A percentile compares a stretch with the other conserved stretches of the same genome.
phyloP scores from a whole-genome alignment of 1,139 yeast species.

The Sugiyamaella novakii region DNA sequence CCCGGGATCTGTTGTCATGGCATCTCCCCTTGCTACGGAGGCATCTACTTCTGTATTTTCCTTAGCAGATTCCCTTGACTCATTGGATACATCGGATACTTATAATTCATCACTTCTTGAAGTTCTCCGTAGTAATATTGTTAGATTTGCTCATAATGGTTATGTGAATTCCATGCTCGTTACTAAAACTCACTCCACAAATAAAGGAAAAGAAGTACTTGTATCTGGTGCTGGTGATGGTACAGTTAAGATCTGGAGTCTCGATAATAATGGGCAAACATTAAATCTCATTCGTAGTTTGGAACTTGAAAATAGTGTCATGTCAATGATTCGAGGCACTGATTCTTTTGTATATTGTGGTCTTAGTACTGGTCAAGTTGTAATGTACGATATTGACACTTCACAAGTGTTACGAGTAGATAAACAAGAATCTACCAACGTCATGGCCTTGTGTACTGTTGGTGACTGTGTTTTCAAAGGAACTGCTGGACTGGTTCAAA shows the following conservation, averaged over 20 bases:
- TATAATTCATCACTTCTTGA: slow-evolving; percentile 52
- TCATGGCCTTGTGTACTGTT: slow-evolving; percentile 50
- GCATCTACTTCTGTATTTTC: slow-evolving; percentile 7
- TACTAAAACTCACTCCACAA: slow-evolving; percentile 19
- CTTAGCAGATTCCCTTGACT: slow-evolving; percentile 2
- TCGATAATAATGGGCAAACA: slow-evolving; percentile 18
- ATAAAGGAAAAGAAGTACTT: slow-evolving; percentile 45
- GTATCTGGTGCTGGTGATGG: slow-evolving; percentile 93
- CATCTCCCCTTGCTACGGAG: neutral
- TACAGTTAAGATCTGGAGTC: slow-evolving; percentile 68
- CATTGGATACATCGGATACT: neutral
- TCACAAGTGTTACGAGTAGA: slow-evolving; percentile 60
- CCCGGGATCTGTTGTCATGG: neutral
- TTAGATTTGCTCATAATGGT: slow-evolving; percentile 88
- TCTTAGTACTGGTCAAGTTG: slow-evolving; percentile 66
- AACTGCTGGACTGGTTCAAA: slow-evolving; percentile 44
- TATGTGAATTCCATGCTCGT: slow-evolving; percentile 73
- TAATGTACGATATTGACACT: slow-evolving; percentile 83
- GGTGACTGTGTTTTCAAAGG: slow-evolving; percentile 61
- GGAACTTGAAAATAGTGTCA: slow-evolving; percentile 68
- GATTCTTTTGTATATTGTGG: slow-evolving; percentile 80
- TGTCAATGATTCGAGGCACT: slow-evolving; percentile 59
- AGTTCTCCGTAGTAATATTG: slow-evolving; percentile 63
- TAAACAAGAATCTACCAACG: slow-evolving; percentile 44
- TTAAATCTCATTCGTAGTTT: slow-evolving; percentile 46